Evolutionary conservation across 495 filamentous ascomycete species (phyloP).

Genomic region (Friedmanniomyces simplex): DNA sequence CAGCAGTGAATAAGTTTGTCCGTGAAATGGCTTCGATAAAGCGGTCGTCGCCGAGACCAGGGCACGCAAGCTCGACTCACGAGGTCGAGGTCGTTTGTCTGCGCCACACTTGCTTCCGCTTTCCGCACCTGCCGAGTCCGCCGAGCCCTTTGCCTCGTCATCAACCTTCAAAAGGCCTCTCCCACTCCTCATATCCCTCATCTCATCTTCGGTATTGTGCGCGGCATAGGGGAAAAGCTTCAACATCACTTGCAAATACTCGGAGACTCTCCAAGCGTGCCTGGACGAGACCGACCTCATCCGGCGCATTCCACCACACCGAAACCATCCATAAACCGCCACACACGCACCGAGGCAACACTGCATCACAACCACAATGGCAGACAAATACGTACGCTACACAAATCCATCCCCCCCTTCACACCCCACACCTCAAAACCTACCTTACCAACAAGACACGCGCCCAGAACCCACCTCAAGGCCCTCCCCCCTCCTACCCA

Average conservation of each 20-base stretch:
- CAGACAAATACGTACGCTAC: not conserved
- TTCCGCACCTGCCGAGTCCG: not conserved
- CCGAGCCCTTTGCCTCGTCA: not conserved
- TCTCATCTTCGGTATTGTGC: too few species aligned
- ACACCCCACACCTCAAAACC: not conserved
- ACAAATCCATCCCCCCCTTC: not conserved
- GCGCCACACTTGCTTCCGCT: too few species aligned
- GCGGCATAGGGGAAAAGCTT: not conserved
- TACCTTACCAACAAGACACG: too few species aligned
- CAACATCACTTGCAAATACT: not conserved
- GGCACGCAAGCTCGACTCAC: too few species aligned
- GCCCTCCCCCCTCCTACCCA: constrained; percentile 18
- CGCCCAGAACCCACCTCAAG: constrained; percentile 10
- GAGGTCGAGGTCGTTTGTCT: too few species aligned
- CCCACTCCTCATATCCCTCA: not conserved
- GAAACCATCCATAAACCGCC: not conserved
- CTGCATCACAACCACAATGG: not conserved
- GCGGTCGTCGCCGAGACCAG: too few species aligned
- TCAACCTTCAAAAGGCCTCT: not conserved
- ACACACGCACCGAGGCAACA: not conserved
- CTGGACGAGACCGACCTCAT: not conserved
- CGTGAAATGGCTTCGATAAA: too few species aligned
- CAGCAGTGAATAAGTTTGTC: too few species aligned
- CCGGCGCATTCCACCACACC: not conserved
- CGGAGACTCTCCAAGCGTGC: too few species aligned